These are phyloP conservation scores for Claviceps pazoutovae DNA, from an alignment of 2,329 filamentous ascomycete species.

Conservation along the genomic window DNA sequence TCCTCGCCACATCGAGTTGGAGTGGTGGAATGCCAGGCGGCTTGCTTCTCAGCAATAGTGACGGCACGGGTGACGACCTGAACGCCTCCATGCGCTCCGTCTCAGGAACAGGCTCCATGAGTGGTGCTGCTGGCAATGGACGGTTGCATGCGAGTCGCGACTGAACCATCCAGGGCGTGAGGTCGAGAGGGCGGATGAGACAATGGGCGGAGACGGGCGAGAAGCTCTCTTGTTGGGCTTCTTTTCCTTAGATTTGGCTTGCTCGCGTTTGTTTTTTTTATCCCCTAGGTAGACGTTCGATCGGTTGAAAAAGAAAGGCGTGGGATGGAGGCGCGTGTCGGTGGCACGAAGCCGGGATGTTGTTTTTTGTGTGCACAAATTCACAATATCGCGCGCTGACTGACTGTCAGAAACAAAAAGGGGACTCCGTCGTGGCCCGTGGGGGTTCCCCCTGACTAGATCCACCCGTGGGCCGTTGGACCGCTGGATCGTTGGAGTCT, in stretches of 20 bases:
- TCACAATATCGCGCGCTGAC: too few species aligned
- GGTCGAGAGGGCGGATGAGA: not conserved
- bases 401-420: too few species aligned
- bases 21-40: conserved; percentile 19
- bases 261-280: not conserved
- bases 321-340: not conserved
- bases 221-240: not conserved
- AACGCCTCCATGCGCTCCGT: conserved; percentile 56
- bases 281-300: not conserved
- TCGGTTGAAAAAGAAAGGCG: not conserved
- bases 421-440: too few species aligned
- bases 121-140: conserved; percentile 4
- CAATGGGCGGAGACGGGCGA: not conserved
- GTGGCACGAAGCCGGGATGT: not conserved
- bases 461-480: too few species aligned
- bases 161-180: not conserved
- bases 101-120: conserved; percentile 55
- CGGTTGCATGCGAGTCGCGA: not conserved
- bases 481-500: too few species aligned
- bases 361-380: too few species aligned
- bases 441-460: too few species aligned
- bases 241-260: not conserved
- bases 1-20: conserved; percentile 31
- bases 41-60: conserved; percentile 28
- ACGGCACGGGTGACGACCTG: conserved; percentile 41